Conservation (phyloP, 2,329 filamentous ascomycete species). For the Fonsecaea nubica region DNA sequence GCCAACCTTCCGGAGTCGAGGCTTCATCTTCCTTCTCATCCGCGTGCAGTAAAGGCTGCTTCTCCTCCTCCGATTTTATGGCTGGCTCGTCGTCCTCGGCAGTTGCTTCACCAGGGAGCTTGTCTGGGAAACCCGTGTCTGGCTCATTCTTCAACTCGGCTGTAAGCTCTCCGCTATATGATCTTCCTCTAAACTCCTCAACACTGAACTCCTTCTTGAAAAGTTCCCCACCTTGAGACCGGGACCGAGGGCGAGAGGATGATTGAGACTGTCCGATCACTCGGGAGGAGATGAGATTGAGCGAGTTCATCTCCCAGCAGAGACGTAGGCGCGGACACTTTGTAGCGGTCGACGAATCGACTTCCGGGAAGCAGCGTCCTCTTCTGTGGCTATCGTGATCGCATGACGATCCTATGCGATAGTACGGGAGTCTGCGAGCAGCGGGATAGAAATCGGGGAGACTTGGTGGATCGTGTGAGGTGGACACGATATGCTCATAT, state of each 20-base stretch:
- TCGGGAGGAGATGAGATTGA: conserved; percentile 89
- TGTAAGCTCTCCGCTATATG: conserved; percentile 52
- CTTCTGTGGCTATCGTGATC: conserved; percentile 18
- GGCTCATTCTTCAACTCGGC: conserved; percentile 42
- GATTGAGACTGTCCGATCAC: conserved; percentile 68
- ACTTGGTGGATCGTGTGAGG: conserved; percentile 9
- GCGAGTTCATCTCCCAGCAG: conserved; percentile 76
- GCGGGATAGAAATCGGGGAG: conserved; percentile 8
- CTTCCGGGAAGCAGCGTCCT: conserved; percentile 10
- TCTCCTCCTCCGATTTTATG: conserved; percentile 63
- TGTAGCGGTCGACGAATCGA: conserved; percentile 14
- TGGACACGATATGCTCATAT: conserved; percentile 25
- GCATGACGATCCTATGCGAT: conserved; percentile 24
- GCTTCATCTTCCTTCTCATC: conserved; percentile 47
- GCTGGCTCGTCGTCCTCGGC: conserved; percentile 45
- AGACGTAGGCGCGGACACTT: conserved; percentile 19
- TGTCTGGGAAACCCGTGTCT: conserved; percentile 44
- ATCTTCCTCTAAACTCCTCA: conserved; percentile 49
- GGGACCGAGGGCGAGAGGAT: conserved; percentile 60
- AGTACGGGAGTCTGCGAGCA: conserved; percentile 13
- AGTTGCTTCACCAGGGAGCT: conserved; percentile 34
- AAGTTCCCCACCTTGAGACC: conserved; percentile 57
- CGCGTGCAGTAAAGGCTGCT: conserved; percentile 68
- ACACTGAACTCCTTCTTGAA: conserved; percentile 44
- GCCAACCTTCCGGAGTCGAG: conserved; percentile 50